Base-by-base conservation (phyloP, 1,139 yeast genomes). In the Geotrichum candidum region DNA sequence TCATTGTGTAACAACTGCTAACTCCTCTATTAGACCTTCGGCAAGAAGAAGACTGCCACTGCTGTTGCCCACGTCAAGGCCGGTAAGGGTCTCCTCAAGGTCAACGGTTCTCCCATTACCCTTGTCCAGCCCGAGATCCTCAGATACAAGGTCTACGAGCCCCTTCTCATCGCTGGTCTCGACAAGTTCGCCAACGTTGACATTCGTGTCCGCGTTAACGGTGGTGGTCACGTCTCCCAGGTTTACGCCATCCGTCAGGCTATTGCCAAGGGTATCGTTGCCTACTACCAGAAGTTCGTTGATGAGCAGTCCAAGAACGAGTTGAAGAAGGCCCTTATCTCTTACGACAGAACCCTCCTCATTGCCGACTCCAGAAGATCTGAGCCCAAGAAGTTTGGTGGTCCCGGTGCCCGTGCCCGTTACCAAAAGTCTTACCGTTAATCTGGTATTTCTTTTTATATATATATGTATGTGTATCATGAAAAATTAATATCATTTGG, bases 371-470 rank as follows among this genome's bases (percentile, higher is more conserved):
- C 98, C 77, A 91, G 99, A 89, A 94, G 96, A 88, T 88, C 92
- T 88, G 99, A 94, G 86, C 99, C 99, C 88, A 94, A 94, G 97
- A 94, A 94, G 87, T 94, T 92, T 85, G 99, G 99, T 87, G 99
- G 99, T 87, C 96, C 96, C 84, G 99, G 99, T 90, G 99, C 99
- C 84, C 94, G 99, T 86, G 95, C 99, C 80, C 92, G 98, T 86
- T 94, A 90, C 97, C 99, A 94, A 87, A 94, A 94, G 84, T 94
- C 99, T 82, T 94, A 94, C 96, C 99, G 99, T 91, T 94, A 92
- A 86, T 72, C 64, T 54, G 29, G 59, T 61, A 53, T 45, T 18
- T 22, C 22, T 54, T 48, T 54, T 48, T 46, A 38, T 38, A 38
- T 38, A 38, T 38, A 38, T 38, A 38, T 38, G 45, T 38, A 38